Percentiles rank a stretch among this genome's conserved stretches.
These are phyloP conservation scores for Phaeolepiota aurea DNA, from an alignment of 768 basidiomycete species.

Conservation along the genomic window DNA sequence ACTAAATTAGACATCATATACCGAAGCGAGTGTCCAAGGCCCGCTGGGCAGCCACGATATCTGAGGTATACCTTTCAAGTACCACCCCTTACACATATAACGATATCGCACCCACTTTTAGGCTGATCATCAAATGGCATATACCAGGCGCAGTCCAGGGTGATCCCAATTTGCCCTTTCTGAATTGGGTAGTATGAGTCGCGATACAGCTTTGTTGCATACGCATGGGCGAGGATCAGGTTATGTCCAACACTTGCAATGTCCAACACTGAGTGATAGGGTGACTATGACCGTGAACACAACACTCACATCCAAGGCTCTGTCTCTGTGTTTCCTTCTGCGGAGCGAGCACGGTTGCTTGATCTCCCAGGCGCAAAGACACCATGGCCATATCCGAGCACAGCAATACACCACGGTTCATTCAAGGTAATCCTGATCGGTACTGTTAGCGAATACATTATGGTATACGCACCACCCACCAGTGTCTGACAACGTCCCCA, in stretches of 20 bases:
- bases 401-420: constrained; percentile 63
- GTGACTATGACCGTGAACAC: too few species aligned
- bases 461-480: constrained; percentile 27
- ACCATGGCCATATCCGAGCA: constrained; percentile 57
- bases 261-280: too few species aligned
- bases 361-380: constrained; percentile 64
- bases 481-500: constrained; percentile 68
- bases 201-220: constrained; percentile 57
- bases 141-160: constrained; percentile 59
- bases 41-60: constrained; percentile 52
- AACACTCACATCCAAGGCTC: constrained; percentile 58
- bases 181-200: constrained; percentile 45
- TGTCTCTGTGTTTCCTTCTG: constrained; percentile 49
- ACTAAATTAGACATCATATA: constrained; percentile 14
- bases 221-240: constrained; percentile 62
- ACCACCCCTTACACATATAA: background rate
- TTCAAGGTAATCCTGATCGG: constrained; percentile 55
- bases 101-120: constrained; percentile 40
- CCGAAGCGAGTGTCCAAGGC: constrained; percentile 59
- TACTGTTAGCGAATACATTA: background rate
- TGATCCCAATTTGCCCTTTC: constrained; percentile 62
- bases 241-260: constrained; percentile 51
- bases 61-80: constrained; percentile 20
- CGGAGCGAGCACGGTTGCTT: constrained; percentile 46
- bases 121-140: constrained; percentile 58